Evolutionary conservation across 139 green algal genomes (phyloP).

Genomic region (Asterochloris sp.): DNA sequence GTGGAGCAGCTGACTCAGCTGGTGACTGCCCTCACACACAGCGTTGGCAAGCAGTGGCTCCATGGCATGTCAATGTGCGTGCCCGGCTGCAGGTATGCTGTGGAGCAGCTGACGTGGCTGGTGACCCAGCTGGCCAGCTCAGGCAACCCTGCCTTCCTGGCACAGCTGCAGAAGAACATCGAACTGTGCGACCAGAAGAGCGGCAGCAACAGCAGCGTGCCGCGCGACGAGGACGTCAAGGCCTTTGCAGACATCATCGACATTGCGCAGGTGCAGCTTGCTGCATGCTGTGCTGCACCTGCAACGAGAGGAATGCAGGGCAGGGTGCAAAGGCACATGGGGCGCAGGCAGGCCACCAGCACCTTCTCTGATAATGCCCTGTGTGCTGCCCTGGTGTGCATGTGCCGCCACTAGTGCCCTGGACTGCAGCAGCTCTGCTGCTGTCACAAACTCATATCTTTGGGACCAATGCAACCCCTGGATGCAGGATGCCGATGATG

Average conservation of each 20-base stretch:
- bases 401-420: too few relatives aligned
- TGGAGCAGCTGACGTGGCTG: conserved; percentile 18
- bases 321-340: too few relatives aligned
- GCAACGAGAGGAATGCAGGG: too few relatives aligned
- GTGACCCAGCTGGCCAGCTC: neutral
- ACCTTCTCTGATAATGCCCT: too few relatives aligned
- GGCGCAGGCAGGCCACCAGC: too few relatives aligned
- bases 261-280: neutral
- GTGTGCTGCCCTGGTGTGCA: too few relatives aligned
- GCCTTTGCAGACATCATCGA: conserved; percentile 21
- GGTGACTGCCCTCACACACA: neutral
- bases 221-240: conserved; percentile 17
- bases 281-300: too few relatives aligned
- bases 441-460: too few relatives aligned
- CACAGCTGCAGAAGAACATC: conserved; percentile 18
- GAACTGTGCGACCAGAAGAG: conserved; percentile 21
- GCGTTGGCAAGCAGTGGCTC: neutral
- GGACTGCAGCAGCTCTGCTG: too few relatives aligned
- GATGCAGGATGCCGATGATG: conserved; percentile 11
- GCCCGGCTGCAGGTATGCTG: conserved; percentile 21
- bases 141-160: neutral
- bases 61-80: neutral
- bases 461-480: too few relatives aligned
- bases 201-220: conserved; percentile 7
- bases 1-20: neutral